Conservation (phyloP, 768 basidiomycete species). For the Panus rudis region DNA sequence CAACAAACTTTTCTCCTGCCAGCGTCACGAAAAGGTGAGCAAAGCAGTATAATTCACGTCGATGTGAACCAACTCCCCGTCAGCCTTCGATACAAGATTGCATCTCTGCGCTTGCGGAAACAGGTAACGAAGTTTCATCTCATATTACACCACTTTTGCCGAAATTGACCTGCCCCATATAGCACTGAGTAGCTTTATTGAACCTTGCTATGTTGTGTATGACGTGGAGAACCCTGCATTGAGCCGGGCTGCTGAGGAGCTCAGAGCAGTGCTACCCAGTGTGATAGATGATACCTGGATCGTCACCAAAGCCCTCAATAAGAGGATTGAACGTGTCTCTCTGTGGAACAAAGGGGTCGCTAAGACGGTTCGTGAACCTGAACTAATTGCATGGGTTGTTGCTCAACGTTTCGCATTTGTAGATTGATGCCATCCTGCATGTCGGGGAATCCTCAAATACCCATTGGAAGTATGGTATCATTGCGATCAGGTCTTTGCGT, state of each 20-base stretch:
- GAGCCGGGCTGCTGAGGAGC: constrained; percentile 26
- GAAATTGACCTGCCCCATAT: background rate
- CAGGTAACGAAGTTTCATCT: constrained; percentile 34
- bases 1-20: constrained; percentile 58
- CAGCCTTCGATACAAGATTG: constrained; percentile 74
- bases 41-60: background rate
- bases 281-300: constrained; percentile 29
- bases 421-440: constrained; percentile 41
- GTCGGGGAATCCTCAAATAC: constrained; percentile 55
- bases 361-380: constrained; percentile 33
- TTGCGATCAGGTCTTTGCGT: constrained; percentile 60
- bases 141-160: no score
- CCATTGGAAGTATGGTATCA: constrained; percentile 77
- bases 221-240: constrained; percentile 40
- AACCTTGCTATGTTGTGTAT: constrained; percentile 53
- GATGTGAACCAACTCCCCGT: constrained; percentile 1
- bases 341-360: constrained; percentile 35
- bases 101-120: constrained; percentile 57
- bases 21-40: constrained; percentile 76
- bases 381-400: background rate
- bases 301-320: constrained; percentile 33
- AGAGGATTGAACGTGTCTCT: constrained; percentile 37
- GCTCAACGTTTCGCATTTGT: constrained; percentile 25
- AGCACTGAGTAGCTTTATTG: constrained; percentile 57
- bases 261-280: constrained; percentile 32